Evolutionary conservation across 106 monocot genomes (phyloP).

Genomic region (Posidonia australis): DNA sequence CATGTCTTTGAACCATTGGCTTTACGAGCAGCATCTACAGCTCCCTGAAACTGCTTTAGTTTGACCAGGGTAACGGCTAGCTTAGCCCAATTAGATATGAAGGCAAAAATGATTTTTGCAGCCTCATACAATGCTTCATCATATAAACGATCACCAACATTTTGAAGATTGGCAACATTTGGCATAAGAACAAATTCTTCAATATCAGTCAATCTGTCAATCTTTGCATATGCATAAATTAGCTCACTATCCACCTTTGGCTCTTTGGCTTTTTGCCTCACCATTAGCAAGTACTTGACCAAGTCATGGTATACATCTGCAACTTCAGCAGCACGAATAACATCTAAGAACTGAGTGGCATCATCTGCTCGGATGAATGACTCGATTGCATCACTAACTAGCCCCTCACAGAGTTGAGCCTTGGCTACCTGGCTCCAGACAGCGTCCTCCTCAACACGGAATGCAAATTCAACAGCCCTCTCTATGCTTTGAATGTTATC

Average conservation of each 20-base stretch:
- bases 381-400: slow-evolving; percentile 95
- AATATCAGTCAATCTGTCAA: slow-evolving; percentile 82
- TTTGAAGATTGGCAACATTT: slow-evolving; percentile 97
- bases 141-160: slow-evolving; percentile 87
- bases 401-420: slow-evolving; percentile 84
- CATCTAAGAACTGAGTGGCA: slow-evolving; percentile 84
- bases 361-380: slow-evolving; percentile 99
- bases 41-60: slow-evolving; percentile 92
- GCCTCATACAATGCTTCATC: slow-evolving; percentile 94
- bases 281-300: slow-evolving; percentile 90
- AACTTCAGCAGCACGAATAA: slow-evolving; percentile 84
- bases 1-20: slow-evolving; percentile 97
- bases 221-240: slow-evolving; percentile 97
- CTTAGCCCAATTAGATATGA: slow-evolving; percentile 98
- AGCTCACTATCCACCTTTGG: slow-evolving; percentile 95
- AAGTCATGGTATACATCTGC: slow-evolving; percentile 87
- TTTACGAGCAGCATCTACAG: slow-evolving; percentile 98
- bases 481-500: slow-evolving; percentile 92
- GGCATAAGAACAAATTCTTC: slow-evolving; percentile 99
- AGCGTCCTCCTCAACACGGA: slow-evolving; percentile 95
- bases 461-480: slow-evolving; percentile 91
- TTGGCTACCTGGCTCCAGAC: slow-evolving; percentile 98
- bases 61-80: slow-evolving; percentile 78
- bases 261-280: slow-evolving; percentile 88
- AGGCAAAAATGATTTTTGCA: slow-evolving; percentile 95